Evolutionary conservation across 2,329 filamentous ascomycete species (phyloP), one percentile per base, ranked within the genome.

Genomic region (Beauveria rudraprayagi): DNA sequence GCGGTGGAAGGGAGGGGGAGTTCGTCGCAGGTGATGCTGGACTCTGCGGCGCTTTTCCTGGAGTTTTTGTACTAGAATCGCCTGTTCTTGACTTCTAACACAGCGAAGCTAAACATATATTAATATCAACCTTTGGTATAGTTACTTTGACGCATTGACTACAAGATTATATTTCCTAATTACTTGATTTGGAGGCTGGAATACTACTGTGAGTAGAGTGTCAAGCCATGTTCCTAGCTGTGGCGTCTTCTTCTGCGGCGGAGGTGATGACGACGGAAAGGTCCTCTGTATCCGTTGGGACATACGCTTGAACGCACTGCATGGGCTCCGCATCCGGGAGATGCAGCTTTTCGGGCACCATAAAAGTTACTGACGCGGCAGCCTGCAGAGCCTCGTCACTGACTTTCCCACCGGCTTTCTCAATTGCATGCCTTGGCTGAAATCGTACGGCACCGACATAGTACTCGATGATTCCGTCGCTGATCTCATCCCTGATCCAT

Each of bases 1-100:
- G 65, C 78, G 90, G 67, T 92, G 90, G 90, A 92, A 91, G 78
- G 77, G 68, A n/a, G 64, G 67, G 62, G 68, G 60, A 28, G 46
- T 56, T n/a, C 48, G 48, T n/a, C 52, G 60, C 19, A 28, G 44
- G 48, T 52, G 34, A 61, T 44, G 55, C n/a, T 11, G 9, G 28
- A 8, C 6, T 1, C 11, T 43, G 22, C 22, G 14, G 9, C 7
- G 9, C 14, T 16, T 22, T 11, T 16, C 16, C 14, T 24, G 19
- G n/a, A 14, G 9, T 28, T 16, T n/a, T 19, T 3, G 6, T 24
- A 11, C 22, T 14, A 11, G 7, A 22, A 47, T 10, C 11, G 14
- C 22, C 14, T 10, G 9, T 22, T 26, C 19, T 26, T 26, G 22
- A 6, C 3, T 17, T 26, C n/a, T 37, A 46, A 22, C 11, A 46